Evolutionary conservation across 805 yeast species (phyloP), one percentile per base, ranked within the genome.

Genomic region (Candida verbasci): DNA sequence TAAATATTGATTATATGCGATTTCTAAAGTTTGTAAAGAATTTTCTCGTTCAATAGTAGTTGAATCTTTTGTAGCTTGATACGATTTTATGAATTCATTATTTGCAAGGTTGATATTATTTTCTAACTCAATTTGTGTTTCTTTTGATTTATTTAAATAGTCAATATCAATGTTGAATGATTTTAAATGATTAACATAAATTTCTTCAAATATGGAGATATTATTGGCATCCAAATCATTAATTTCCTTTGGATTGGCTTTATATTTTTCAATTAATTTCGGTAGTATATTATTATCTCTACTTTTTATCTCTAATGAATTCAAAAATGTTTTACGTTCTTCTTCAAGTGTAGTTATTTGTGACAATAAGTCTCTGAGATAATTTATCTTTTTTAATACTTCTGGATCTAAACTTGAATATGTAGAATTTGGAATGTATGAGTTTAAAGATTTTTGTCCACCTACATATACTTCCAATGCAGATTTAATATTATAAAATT

Each of bases 1-100:
- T 20, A 68, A 55, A 48, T 67, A 82, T 32, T 74, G 69, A 26
- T 62, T 55, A 43, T 67, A 74, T 1, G 72, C 74, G 4, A 64
- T 55, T 37, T 77, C 82, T 20, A 83, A 53, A 1, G 55, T 59
- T 37, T 75, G 78, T 29, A 84, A 54, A 1, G 74, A 72, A 16
- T 62, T 59, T 35, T 72, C 74, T 31, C 87, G 60, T 23, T 60
- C 59, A 15, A 46, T 51, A 33, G 42, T 46, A 16, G 41, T 43
- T 6, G 41, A 43, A 7, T 46, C 42, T 12, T 29, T 18, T 11
- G 49, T 43, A 23, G 38, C 39, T 26, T 55, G 52, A 11, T 11
- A 17, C 3, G 22, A 31, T 4, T 14, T 31, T 16, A 52, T 26
- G 36, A 68, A 68, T 10, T 49, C 42, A 3, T 42, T 37, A 39